A percentile compares a stretch with the other conserved stretches of the same genome.
Conservation (phyloP, 495 filamentous ascomycete genomes). For the Pyrenula aspistea region DNA sequence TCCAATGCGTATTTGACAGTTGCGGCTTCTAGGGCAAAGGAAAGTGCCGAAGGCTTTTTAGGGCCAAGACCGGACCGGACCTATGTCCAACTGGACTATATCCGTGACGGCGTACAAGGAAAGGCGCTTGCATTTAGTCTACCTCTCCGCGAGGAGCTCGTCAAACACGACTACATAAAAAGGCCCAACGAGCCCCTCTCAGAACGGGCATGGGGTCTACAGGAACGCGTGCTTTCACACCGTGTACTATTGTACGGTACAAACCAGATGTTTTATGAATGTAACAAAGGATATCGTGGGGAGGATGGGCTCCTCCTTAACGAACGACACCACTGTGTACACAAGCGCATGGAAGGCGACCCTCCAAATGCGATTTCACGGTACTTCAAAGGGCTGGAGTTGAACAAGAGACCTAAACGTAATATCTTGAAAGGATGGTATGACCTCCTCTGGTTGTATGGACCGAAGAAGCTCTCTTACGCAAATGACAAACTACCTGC, state of each 20-base stretch:
- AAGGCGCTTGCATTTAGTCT: not conserved
- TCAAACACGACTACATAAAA: not conserved
- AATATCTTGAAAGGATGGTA: conserved; percentile 1
- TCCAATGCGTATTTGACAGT: conserved; percentile 1
- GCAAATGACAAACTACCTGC: not conserved
- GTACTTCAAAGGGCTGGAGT: not conserved
- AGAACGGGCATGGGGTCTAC: conserved; percentile 2
- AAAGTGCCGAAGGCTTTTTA: not conserved
- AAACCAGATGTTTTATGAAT: conserved; percentile 3
- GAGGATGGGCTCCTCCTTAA: conserved; percentile 1
- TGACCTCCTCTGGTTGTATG: not conserved
- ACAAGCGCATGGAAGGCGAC: not conserved
- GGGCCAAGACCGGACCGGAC: not conserved
- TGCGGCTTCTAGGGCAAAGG: not conserved
- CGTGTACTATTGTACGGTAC: not conserved
- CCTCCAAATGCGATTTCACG: not conserved
- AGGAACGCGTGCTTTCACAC: conserved; percentile 1
- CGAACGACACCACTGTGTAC: not conserved
- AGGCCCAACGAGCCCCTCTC: not conserved
- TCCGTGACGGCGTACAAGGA: not conserved
- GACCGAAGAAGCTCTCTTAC: not conserved
- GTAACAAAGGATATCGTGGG: not conserved
- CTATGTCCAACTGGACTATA: conserved; percentile 1
- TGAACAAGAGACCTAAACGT: not conserved
- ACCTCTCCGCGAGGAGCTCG: not conserved